These are phyloP conservation scores for Echites panduratus DNA, from an alignment of 257 asterid species.

Conservation along the genomic window DNA sequence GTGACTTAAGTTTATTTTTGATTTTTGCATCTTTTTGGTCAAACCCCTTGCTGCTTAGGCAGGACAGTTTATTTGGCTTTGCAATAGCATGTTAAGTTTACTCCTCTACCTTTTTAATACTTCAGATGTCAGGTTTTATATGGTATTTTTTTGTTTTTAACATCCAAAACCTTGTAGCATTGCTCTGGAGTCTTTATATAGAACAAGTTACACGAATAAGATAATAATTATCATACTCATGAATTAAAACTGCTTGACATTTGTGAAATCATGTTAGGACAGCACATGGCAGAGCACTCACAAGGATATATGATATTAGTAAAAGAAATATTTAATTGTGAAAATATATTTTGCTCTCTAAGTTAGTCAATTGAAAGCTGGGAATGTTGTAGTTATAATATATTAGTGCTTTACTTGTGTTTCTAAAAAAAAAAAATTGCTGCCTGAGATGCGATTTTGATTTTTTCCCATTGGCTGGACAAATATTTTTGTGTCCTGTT, in stretches of 20 bases:
- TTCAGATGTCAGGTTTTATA: background rate
- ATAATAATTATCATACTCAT: background rate
- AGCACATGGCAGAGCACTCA: background rate
- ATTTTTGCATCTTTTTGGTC: background rate
- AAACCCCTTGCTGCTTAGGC: too few species aligned
- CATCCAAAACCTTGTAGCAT: background rate
- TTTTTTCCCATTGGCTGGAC: background rate
- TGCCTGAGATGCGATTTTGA: background rate
- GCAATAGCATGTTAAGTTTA: background rate
- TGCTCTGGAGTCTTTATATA: background rate
- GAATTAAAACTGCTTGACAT: background rate
- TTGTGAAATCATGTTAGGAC: background rate
- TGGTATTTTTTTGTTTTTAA: background rate
- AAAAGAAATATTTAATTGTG: background rate
- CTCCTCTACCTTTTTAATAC: background rate
- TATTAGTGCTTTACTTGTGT: background rate
- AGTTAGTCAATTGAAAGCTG: background rate
- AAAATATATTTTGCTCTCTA: background rate
- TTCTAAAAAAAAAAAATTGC: background rate
- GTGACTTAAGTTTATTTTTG: background rate
- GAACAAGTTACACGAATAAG: background rate
- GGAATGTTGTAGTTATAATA: too few species aligned
- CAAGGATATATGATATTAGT: background rate
- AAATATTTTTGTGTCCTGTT: background rate
- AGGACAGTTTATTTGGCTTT: background rate